Percentiles rank a stretch among this genome's conserved stretches.
Conservation (phyloP, 164 flowering plant genomes). For the Macadamia integrifolia region DNA sequence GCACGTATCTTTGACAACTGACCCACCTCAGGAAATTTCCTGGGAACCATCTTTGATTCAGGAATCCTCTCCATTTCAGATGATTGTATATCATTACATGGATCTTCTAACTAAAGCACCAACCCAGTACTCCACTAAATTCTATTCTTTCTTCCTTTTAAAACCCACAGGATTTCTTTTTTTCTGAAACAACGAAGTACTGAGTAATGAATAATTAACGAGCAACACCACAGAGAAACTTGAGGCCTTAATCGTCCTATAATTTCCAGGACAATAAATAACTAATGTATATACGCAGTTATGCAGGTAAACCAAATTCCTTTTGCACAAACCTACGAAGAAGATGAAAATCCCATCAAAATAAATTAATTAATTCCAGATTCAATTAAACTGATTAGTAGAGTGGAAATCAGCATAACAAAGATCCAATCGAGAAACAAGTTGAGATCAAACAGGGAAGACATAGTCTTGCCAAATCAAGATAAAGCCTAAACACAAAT, state of each 20-base stretch:
- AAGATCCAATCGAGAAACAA: neutral
- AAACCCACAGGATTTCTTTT: neutral
- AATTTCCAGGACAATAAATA: neutral
- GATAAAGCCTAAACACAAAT: no score
- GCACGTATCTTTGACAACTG: constrained; percentile 16
- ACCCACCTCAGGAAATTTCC: constrained; percentile 16
- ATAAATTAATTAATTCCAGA: neutral
- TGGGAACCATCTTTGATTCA: constrained; percentile 28
- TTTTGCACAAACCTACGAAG: neutral
- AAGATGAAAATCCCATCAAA: neutral
- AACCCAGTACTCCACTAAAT: neutral
- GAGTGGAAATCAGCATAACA: neutral
- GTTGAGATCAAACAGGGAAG: neutral
- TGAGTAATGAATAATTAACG: no score
- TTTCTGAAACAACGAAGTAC: no score
- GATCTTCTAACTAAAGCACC: neutral
- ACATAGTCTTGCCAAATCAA: neutral
- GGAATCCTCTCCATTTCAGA: constrained; percentile 38
- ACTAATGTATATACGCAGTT: neutral
- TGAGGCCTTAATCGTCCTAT: neutral
- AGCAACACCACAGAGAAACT: neutral
- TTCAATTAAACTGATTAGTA: neutral
- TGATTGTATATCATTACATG: constrained; percentile 21
- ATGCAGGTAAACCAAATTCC: neutral
- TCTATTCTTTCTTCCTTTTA: neutral